Evolutionary conservation across 345 rosid genomes (phyloP).

Genomic region (Sonneratia alba): DNA sequence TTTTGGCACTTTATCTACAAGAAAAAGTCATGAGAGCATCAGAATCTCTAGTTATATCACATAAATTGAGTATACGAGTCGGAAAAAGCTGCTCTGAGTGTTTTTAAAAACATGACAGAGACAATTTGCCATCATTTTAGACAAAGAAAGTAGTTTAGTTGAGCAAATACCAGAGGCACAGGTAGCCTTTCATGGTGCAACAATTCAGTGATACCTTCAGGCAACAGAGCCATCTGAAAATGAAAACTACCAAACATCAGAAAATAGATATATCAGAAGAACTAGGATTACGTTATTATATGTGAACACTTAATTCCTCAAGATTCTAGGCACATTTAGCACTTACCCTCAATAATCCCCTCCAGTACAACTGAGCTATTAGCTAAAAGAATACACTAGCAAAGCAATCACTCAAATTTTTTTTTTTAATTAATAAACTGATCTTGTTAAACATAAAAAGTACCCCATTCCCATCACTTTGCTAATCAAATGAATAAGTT

Average conservation of each 20-base stretch:
- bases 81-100: background rate
- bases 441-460: background rate
- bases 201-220: slow-evolving; percentile 5
- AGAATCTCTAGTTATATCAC: background rate
- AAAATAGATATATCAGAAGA: background rate
- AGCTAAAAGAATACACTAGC: background rate
- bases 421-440: background rate
- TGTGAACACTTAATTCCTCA: background rate
- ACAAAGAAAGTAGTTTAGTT: background rate
- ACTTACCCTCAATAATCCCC: background rate
- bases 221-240: slow-evolving; percentile 88
- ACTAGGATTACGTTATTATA: background rate
- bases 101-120: background rate
- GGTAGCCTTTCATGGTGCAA: slow-evolving; percentile 13
- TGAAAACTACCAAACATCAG: background rate
- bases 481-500: background rate
- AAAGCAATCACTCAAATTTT: background rate
- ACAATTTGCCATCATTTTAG: background rate
- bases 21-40: background rate
- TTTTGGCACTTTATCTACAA: slow-evolving; percentile 79
- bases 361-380: background rate
- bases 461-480: background rate
- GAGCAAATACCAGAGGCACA: slow-evolving; percentile 60
- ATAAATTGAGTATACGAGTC: background rate
- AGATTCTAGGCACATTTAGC: background rate